Conservation (phyloP, 306 rosid species). For the Prunus davidiana region DNA sequence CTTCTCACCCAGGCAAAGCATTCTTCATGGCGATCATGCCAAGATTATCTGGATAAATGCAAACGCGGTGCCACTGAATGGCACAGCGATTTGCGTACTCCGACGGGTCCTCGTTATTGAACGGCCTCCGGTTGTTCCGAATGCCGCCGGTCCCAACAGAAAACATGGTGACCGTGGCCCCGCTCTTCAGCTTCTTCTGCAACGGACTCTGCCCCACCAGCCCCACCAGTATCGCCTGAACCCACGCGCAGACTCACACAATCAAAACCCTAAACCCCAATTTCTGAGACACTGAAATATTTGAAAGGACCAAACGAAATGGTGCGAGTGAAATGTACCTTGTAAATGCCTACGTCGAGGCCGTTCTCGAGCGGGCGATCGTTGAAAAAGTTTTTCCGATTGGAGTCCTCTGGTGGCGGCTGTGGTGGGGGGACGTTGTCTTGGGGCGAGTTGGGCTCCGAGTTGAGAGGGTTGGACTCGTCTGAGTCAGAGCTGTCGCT, state of each 20-base stretch:
- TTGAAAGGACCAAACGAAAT: not conserved
- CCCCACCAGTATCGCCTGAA: conserved; percentile 84
- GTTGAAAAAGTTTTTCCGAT: not conserved
- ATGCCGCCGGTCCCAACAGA: conserved; percentile 90
- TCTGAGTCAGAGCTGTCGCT: conserved; percentile 32
- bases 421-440: conserved; percentile 12
- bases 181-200: conserved; percentile 73
- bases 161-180: conserved; percentile 52
- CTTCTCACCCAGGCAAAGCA: conserved; percentile 54
- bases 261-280: conserved; percentile 3
- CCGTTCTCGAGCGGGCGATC: conserved; percentile 73
- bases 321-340: conserved; percentile 32
- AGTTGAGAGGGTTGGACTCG: not conserved
- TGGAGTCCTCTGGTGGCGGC: conserved; percentile 17
- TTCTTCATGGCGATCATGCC: conserved; percentile 47
- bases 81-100: conserved; percentile 72
- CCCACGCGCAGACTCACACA: not conserved
- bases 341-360: conserved; percentile 69
- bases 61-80: conserved; percentile 91
- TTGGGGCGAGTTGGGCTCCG: conserved; percentile 16
- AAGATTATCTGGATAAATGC: conserved; percentile 58
- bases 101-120: conserved; percentile 58
- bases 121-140: conserved; percentile 80
- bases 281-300: conserved; percentile 6
- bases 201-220: conserved; percentile 77